A percentile compares a stretch with the other conserved stretches of the same genome.
Conservation (phyloP, 306 rosid genomes). For the Herpetospermum pedunculosum region DNA sequence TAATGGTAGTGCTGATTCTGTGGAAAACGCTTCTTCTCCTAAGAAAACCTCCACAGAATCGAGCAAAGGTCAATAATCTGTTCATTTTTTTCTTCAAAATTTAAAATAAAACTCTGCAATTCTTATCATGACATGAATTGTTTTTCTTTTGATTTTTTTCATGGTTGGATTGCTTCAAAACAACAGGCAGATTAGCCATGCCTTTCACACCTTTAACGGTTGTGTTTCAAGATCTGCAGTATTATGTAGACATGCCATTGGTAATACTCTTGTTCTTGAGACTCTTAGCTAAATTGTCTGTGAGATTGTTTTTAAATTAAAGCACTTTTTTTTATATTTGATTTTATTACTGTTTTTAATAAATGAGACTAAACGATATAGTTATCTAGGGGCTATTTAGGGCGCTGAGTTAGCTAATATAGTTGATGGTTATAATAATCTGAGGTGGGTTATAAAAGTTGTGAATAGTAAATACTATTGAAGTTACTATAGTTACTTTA, state of each 20-base stretch:
- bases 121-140: too few species aligned
- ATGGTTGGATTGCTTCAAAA: not conserved
- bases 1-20: not conserved
- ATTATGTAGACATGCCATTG: constrained; percentile 29
- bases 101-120: too few species aligned
- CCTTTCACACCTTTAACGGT: constrained; percentile 32
- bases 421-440: too few species aligned
- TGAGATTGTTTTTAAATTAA: not conserved
- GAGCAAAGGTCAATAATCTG: not conserved
- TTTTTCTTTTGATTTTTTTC: not conserved
- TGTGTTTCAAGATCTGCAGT: constrained; percentile 34
- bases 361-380: too few species aligned
- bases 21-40: too few species aligned
- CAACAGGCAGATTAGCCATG: constrained; percentile 24
- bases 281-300: not conserved
- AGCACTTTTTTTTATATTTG: too few species aligned
- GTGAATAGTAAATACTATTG: too few species aligned
- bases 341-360: not conserved
- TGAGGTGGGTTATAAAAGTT: too few species aligned
- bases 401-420: too few species aligned
- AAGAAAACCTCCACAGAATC: not conserved
- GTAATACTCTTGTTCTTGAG: constrained; percentile 6
- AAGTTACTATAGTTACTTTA: too few species aligned
- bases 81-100: too few species aligned
- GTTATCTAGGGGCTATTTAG: too few species aligned